Percentiles rank a stretch among this genome's conserved stretches.
Conservation (phyloP, 129 eudicot species). For the Solidago caesia region DNA sequence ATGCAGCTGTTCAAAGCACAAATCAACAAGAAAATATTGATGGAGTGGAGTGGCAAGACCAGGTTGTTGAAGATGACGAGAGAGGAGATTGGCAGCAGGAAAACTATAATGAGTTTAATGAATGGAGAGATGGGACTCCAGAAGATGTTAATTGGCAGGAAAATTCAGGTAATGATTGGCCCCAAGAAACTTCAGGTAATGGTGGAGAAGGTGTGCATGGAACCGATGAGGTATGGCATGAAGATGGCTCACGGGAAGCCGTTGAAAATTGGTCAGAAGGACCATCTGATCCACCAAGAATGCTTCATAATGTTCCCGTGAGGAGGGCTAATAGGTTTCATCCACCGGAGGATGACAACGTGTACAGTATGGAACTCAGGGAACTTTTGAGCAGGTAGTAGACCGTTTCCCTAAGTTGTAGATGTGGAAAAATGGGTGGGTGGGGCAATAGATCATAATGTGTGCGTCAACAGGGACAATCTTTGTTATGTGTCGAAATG, state of each 20-base stretch:
- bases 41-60: slow-evolving; percentile 53
- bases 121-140: slow-evolving; percentile 53
- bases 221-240: slow-evolving; percentile 58
- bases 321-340: slow-evolving; percentile 81
- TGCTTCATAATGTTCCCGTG: slow-evolving; percentile 47
- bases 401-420: background rate
- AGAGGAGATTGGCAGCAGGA: slow-evolving; percentile 55
- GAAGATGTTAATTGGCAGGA: slow-evolving; percentile 57
- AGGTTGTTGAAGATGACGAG: slow-evolving; percentile 58
- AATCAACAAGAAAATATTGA: slow-evolving; percentile 37
- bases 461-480: background rate
- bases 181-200: slow-evolving; percentile 44
- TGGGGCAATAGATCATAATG: background rate
- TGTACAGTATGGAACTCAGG: slow-evolving; percentile 98
- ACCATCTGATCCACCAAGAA: slow-evolving; percentile 75
- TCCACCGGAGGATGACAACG: slow-evolving; percentile 96
- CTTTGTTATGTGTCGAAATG: background rate
- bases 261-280: slow-evolving; percentile 69
- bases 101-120: slow-evolving; percentile 43
- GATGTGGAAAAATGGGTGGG: background rate
- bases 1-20: slow-evolving; percentile 40
- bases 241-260: slow-evolving; percentile 57
- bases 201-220: slow-evolving; percentile 49
- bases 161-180: slow-evolving; percentile 52
- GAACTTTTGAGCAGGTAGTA: slow-evolving; percentile 92